Evolutionary conservation across 805 yeast genomes (phyloP).

Genomic region (Sungouiozyma ichnusensis): DNA sequence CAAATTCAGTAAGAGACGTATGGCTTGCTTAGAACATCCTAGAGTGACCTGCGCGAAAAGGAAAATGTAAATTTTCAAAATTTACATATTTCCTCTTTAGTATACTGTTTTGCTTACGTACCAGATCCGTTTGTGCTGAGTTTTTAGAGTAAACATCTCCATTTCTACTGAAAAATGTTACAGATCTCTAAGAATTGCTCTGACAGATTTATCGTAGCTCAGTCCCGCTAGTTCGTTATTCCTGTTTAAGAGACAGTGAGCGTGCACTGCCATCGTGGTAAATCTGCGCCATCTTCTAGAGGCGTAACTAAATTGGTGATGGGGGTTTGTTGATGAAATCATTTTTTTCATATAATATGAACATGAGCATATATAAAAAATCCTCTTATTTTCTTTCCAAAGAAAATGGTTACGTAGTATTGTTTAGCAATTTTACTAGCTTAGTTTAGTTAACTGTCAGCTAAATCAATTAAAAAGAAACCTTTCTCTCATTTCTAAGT

Average conservation of each 20-base stretch:
- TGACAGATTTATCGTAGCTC: too few relatives aligned
- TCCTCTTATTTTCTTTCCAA: background rate
- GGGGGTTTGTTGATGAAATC: background rate
- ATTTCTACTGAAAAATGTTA: too few relatives aligned
- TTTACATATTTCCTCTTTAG: background rate
- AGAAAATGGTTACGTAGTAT: background rate
- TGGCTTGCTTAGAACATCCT: too few relatives aligned
- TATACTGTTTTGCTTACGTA: background rate
- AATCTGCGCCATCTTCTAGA: background rate
- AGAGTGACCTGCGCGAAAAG: background rate
- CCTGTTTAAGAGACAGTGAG: background rate
- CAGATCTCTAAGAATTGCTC: too few relatives aligned
- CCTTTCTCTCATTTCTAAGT: slow-evolving; percentile 10
- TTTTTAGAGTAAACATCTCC: background rate
- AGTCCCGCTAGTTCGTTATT: too few relatives aligned
- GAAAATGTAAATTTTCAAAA: background rate
- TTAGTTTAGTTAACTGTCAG: background rate
- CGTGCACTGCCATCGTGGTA: background rate
- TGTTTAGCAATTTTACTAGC: background rate
- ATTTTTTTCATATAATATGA: background rate
- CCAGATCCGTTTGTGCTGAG: background rate
- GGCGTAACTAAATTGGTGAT: background rate
- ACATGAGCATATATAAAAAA: background rate
- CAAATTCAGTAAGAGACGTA: too few relatives aligned
- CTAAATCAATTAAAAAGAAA: background rate